phyloP scores from a whole-genome alignment of 192 early-diverging fungal species.

The Coemansia umbellata region DNA sequence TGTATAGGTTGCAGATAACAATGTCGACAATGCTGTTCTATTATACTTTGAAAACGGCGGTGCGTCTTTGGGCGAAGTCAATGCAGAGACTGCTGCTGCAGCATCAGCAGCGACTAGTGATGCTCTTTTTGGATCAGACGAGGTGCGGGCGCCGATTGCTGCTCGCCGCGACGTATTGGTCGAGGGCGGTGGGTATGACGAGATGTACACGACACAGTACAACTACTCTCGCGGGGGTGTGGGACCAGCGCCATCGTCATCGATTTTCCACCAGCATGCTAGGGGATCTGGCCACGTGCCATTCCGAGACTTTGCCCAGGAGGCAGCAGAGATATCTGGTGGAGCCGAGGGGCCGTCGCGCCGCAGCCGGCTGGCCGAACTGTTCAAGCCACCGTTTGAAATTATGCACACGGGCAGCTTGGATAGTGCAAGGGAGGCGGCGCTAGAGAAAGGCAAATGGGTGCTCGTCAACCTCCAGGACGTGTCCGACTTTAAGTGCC shows the following conservation, averaged over 20 bases:
- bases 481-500: slow-evolving; percentile 78
- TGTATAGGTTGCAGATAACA: slow-evolving; percentile 66
- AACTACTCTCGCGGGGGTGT: not conserved
- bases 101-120: not conserved
- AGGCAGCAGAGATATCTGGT: slow-evolving; percentile 56
- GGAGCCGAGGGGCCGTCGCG: slow-evolving; percentile 20
- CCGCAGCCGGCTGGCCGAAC: slow-evolving; percentile 63
- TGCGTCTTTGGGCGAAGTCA: slow-evolving; percentile 43
- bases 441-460: slow-evolving; percentile 67
- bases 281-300: slow-evolving; percentile 45
- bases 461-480: slow-evolving; percentile 85
- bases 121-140: slow-evolving; percentile 34
- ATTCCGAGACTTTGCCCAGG: slow-evolving; percentile 64
- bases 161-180: slow-evolving; percentile 72
- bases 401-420: slow-evolving; percentile 78
- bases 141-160: slow-evolving; percentile 81
- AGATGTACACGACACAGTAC: not conserved
- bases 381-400: slow-evolving; percentile 84
- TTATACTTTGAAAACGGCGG: slow-evolving; percentile 84
- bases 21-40: slow-evolving; percentile 71
- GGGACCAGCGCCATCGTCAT: slow-evolving; percentile 19
- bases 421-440: slow-evolving; percentile 65
- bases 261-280: slow-evolving; percentile 50
- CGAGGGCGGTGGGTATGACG: slow-evolving; percentile 32
- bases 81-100: slow-evolving; percentile 9